These are phyloP conservation scores for Myxozyma nipponensis DNA, from an alignment of 805 yeast genomes.

Conservation along the genomic window DNA sequence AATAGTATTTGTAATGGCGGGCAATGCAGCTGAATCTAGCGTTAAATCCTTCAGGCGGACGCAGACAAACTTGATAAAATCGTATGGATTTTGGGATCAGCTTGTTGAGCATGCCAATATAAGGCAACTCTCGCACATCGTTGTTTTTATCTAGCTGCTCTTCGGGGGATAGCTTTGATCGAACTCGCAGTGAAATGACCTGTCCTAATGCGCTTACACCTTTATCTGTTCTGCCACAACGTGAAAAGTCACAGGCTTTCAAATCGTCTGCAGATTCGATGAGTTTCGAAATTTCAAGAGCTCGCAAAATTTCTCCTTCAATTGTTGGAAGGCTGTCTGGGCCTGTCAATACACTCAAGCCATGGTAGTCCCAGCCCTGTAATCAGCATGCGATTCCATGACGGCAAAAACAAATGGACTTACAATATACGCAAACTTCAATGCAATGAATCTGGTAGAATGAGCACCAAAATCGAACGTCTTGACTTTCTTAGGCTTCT, in stretches of 20 bases:
- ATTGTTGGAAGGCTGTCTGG: constrained; percentile 81
- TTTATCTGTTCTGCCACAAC: constrained; percentile 93
- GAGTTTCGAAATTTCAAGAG: constrained; percentile 62
- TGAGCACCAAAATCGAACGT: constrained; percentile 15
- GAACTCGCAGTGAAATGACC: constrained; percentile 72
- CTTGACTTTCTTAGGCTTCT: constrained; percentile 9
- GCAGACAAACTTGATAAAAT: constrained; percentile 72
- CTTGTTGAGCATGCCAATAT: constrained; percentile 69
- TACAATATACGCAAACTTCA: constrained; percentile 70
- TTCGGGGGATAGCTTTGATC: constrained; percentile 60
- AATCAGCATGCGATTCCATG: not conserved
- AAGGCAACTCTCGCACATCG: constrained; percentile 71
- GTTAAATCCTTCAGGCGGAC: constrained; percentile 81
- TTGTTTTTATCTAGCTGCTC: constrained; percentile 55
- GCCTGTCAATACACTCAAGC: constrained; percentile 73
- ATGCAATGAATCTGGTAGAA: constrained; percentile 63
- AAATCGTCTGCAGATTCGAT: constrained; percentile 52
- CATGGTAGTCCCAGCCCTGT: constrained; percentile 89
- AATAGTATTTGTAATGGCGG: constrained; percentile 83
- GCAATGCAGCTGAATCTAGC: constrained; percentile 88
- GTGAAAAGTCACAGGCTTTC: constrained; percentile 63
- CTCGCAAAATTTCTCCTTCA: constrained; percentile 70
- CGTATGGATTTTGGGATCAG: constrained; percentile 77
- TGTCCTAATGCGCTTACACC: constrained; percentile 98
- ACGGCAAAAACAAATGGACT: not conserved